These are phyloP conservation scores for Talaromyces sp. DNA, from an alignment of 2,329 filamentous ascomycete species.

Conservation along the genomic window DNA sequence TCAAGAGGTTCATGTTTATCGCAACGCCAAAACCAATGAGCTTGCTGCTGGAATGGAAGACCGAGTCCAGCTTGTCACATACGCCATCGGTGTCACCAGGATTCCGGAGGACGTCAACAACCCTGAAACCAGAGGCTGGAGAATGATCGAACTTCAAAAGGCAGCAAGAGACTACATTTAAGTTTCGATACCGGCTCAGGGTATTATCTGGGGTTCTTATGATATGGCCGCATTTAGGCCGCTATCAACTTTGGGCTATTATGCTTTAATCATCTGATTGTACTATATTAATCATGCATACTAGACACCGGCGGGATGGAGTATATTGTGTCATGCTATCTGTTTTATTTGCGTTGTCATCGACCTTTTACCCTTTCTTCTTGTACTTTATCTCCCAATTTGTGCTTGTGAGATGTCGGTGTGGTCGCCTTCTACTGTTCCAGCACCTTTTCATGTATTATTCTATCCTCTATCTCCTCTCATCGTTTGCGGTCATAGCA, in stretches of 20 bases:
- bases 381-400: conserved; percentile 9
- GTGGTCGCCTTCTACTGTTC: conserved; percentile 1
- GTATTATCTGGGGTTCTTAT: not conserved
- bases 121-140: conserved; percentile 93
- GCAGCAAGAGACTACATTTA: conserved; percentile 84
- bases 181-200: conserved; percentile 19
- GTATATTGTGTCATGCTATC: conserved; percentile 10
- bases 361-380: conserved; percentile 7
- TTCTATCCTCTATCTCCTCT: conserved; percentile 12
- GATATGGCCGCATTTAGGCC: not conserved
- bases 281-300: conserved; percentile 35
- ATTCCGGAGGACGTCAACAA: conserved; percentile 95
- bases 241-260: conserved; percentile 1
- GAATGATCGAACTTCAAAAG: conserved; percentile 98
- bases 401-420: conserved; percentile 9
- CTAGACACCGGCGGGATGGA: conserved; percentile 33
- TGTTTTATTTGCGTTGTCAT: not conserved
- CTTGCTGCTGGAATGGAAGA: conserved; percentile 97
- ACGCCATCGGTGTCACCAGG: conserved; percentile 92
- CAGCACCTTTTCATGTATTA: conserved; percentile 5
- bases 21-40: conserved; percentile 81
- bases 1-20: conserved; percentile 96
- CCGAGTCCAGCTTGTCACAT: conserved; percentile 95
- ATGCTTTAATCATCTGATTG: conserved; percentile 19
- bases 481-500: conserved; percentile 6